phyloP scores from a whole-genome alignment of 257 asterid genomes.

The Nicotiana undulata region DNA sequence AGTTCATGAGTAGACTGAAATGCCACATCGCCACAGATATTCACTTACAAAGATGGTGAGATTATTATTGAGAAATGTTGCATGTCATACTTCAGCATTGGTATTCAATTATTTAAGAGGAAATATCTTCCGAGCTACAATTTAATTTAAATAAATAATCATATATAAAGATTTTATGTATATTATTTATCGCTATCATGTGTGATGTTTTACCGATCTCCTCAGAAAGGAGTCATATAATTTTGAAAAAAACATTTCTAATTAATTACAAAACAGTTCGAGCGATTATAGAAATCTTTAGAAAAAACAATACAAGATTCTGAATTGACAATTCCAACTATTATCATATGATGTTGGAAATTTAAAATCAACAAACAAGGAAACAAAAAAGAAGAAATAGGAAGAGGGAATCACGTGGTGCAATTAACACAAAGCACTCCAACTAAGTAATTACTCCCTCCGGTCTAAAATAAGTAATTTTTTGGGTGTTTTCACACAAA shows the following conservation, averaged over 20 bases:
- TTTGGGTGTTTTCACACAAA: too few species aligned
- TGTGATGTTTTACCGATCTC: not conserved
- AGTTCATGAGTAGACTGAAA: not conserved
- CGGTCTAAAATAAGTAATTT: too few species aligned
- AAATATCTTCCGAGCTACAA: too few species aligned
- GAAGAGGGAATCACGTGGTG: slow-evolving; percentile 48
- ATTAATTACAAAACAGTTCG: not conserved
- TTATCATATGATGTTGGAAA: not conserved
- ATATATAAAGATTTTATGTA: too few species aligned
- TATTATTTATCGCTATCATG: too few species aligned
- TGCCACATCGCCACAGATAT: not conserved
- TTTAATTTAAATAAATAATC: too few species aligned
- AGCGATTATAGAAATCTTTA: not conserved
- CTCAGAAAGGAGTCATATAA: not conserved
- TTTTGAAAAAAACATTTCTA: not conserved
- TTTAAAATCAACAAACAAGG: not conserved
- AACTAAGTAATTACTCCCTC: slow-evolving; percentile 76
- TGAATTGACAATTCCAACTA: not conserved
- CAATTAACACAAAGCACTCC: slow-evolving; percentile 90
- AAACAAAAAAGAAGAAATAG: not conserved
- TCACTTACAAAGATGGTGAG: not conserved
- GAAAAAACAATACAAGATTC: not conserved
- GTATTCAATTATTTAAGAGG: too few species aligned
- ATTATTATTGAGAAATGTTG: too few species aligned
- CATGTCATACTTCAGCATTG: too few species aligned